Evolutionary conservation across 192 early-diverging fungal species (phyloP).

Genomic region (Linnemannia hyalina): DNA sequence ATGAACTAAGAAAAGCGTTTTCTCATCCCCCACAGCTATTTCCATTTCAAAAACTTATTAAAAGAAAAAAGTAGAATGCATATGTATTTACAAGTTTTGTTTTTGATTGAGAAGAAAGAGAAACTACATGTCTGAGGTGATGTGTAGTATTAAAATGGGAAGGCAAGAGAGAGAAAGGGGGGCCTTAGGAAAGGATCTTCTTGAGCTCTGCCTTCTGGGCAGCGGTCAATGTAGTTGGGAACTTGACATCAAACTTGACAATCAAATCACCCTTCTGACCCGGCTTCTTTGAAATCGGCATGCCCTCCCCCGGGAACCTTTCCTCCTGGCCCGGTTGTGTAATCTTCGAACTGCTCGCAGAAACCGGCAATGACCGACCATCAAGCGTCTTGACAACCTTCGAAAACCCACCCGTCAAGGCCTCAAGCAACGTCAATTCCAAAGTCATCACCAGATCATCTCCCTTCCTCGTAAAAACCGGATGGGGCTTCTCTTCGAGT

Average conservation of each 20-base stretch:
- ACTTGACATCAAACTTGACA: slow-evolving; percentile 83
- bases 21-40: not conserved
- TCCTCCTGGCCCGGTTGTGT: slow-evolving; percentile 82
- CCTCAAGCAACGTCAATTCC: slow-evolving; percentile 81
- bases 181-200: slow-evolving; percentile 46
- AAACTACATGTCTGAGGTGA: not conserved
- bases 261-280: slow-evolving; percentile 90
- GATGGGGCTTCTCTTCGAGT: slow-evolving; percentile 92
- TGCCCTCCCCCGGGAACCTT: slow-evolving; percentile 84
- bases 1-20: slow-evolving; percentile 14
- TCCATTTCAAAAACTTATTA: not conserved
- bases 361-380: slow-evolving; percentile 79
- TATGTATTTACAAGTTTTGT: not conserved
- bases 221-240: slow-evolving; percentile 77
- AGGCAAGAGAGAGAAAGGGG: not conserved
- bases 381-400: slow-evolving; percentile 81
- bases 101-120: not conserved
- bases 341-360: slow-evolving; percentile 61
- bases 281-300: slow-evolving; percentile 86
- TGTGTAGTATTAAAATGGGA: no score
- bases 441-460: slow-evolving; percentile 80
- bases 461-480: slow-evolving; percentile 85
- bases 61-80: not conserved
- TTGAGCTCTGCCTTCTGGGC: slow-evolving; percentile 78
- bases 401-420: slow-evolving; percentile 81